Evolutionary conservation across 2,329 filamentous ascomycete genomes (phyloP).

Genomic region (Diaporthe vexans): DNA sequence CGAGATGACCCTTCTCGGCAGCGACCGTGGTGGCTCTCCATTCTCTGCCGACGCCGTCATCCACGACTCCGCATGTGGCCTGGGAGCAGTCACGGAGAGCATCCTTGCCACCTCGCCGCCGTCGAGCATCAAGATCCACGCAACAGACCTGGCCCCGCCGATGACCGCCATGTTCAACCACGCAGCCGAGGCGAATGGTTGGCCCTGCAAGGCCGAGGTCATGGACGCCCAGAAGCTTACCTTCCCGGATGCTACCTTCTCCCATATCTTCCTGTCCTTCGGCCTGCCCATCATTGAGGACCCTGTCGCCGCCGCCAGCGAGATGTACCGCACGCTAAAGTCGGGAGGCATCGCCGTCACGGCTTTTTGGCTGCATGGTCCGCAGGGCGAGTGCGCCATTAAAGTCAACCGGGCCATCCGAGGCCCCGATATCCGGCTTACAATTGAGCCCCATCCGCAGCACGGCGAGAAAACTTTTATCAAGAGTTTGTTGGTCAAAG

Average conservation of each 20-base stretch:
- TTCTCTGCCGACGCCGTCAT: constrained; percentile 36
- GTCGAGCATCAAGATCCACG: constrained; percentile 28
- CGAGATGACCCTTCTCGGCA: constrained; percentile 38
- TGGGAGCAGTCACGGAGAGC: constrained; percentile 40
- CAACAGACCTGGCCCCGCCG: constrained; percentile 38
- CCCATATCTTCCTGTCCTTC: constrained; percentile 44
- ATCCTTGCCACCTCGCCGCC: constrained; percentile 31
- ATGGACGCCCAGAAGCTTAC: constrained; percentile 44
- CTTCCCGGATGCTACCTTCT: constrained; percentile 42
- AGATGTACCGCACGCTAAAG: constrained; percentile 43
- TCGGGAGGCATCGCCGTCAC: constrained; percentile 44
- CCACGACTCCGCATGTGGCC: constrained; percentile 42
- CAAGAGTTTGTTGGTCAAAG: constrained; percentile 37
- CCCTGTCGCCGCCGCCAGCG: constrained; percentile 39
- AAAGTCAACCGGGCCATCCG: constrained; percentile 42
- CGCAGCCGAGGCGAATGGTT: constrained; percentile 33
- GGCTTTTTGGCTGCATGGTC: constrained; percentile 44
- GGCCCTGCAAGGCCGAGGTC: constrained; percentile 41
- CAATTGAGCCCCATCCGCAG: constrained; percentile 42
- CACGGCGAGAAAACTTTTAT: constrained; percentile 42
- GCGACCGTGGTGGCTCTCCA: background rate
- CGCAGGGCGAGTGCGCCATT: constrained; percentile 43
- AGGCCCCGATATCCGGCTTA: constrained; percentile 40
- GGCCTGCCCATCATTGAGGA: constrained; percentile 44
- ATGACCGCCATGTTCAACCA: constrained; percentile 43